phyloP scores from a whole-genome alignment of 2,329 filamentous ascomycete species.

The Neofusicoccum laricinum region DNA sequence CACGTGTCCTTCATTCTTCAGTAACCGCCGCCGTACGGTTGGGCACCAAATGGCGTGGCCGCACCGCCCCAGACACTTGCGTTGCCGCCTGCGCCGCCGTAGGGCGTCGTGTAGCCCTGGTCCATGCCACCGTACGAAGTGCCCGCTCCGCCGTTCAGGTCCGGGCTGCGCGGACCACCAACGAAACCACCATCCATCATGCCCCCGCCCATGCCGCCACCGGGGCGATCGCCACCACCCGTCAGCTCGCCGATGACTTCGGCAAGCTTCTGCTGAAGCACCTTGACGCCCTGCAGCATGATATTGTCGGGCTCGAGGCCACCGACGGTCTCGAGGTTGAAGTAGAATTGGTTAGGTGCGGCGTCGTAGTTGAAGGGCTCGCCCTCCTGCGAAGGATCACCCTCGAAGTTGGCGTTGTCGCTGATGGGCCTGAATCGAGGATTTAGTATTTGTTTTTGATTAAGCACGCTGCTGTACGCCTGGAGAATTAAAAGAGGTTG shows the following conservation, averaged over 20 bases:
- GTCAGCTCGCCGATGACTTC: constrained; percentile 66
- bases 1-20: neutral
- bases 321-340: constrained; percentile 86
- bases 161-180: constrained; percentile 63
- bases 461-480: too few relatives aligned
- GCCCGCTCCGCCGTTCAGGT: constrained; percentile 43
- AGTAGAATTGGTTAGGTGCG: constrained; percentile 81
- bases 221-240: constrained; percentile 38
- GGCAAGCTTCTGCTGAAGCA: constrained; percentile 87
- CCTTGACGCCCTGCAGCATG: constrained; percentile 81
- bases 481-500: neutral
- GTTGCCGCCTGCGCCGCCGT: constrained; percentile 39
- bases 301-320: constrained; percentile 87
- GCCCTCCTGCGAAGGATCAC: constrained; percentile 71
- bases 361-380: constrained; percentile 91
- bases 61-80: constrained; percentile 15
- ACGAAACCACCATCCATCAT: constrained; percentile 39
- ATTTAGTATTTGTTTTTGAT: too few relatives aligned
- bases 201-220: constrained; percentile 42
- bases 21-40: constrained; percentile 11
- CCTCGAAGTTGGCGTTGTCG: constrained; percentile 74
- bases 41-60: constrained; percentile 14
- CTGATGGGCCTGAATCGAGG: constrained; percentile 65
- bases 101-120: constrained; percentile 67
- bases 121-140: constrained; percentile 51